Percentiles rank a stretch among this genome's conserved stretches.
Conservation (phyloP, 805 yeast genomes). For the Pichia californica region DNA sequence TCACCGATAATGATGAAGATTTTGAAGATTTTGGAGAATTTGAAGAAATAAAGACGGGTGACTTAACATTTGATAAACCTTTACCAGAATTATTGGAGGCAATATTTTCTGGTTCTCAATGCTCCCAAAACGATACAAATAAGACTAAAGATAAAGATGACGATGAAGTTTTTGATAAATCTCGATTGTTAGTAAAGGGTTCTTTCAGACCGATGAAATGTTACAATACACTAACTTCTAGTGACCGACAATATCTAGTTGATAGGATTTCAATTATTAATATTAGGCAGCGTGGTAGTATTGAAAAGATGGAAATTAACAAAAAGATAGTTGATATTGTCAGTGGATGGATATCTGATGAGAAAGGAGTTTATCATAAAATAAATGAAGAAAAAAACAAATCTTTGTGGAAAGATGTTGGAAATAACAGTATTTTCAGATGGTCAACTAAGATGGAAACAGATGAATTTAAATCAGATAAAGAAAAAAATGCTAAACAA, state of each 20-base stretch:
- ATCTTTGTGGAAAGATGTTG: background rate
- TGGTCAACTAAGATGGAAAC: slow-evolving; percentile 13
- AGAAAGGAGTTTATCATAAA: slow-evolving; percentile 18
- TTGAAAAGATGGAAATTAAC: slow-evolving; percentile 11
- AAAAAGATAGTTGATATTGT: slow-evolving; percentile 13
- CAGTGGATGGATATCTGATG: slow-evolving; percentile 23
- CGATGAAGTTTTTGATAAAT: background rate
- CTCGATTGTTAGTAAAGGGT: background rate
- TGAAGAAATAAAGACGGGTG: slow-evolving; percentile 12
- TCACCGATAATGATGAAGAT: slow-evolving; percentile 3
- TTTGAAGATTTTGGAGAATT: slow-evolving; percentile 24
- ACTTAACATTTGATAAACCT: slow-evolving; percentile 7
- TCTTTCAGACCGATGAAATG: slow-evolving; percentile 9
- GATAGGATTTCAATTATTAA: slow-evolving; percentile 12
- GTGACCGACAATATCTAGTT: slow-evolving; percentile 4
- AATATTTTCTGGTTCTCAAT: slow-evolving; percentile 1
- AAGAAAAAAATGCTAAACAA: background rate
- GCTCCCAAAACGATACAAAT: background rate
- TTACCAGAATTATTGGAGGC: slow-evolving; percentile 7
- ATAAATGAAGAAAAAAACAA: background rate
- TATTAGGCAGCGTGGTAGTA: slow-evolving; percentile 19
- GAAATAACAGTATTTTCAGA: slow-evolving; percentile 12
- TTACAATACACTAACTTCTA: slow-evolving; percentile 12
- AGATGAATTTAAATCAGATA: background rate
- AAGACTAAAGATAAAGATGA: background rate